Evolutionary conservation across 305 asterid genomes (phyloP), one percentile per base, ranked within the genome.

Genomic region (Nicotiana rustica): DNA sequence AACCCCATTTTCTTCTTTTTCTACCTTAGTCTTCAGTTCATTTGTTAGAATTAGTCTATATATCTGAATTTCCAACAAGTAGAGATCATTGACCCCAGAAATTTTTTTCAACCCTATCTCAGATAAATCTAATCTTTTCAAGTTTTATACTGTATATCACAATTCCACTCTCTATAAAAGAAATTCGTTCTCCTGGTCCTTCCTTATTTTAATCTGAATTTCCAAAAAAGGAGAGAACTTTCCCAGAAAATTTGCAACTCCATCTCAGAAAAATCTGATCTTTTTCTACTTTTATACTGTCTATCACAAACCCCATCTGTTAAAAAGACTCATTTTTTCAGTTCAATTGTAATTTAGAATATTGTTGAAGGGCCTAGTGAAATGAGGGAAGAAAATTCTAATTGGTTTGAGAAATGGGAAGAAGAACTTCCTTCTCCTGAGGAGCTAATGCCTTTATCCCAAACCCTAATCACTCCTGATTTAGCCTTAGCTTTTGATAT

Each of bases 311-410:
- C 49, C 10, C 49, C 52, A 44, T 44, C 12, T 44, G 52, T 44
- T 3, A 44, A 44, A 44, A 2, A 33, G 5, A 44, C 52, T 44
- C 52, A 44, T 8, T 44, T 44, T 44, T 44, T 44, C 52, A 9
- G 52, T 44, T 44, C 52, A 44, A 44, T 44, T 25, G 25, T 25
- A 25, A 25, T 25, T 25, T 25, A 25, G 25, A 25, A 25, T 25
- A 25, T 25, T 25, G 25, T 25, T 25, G 25, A 25, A 25, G 25
- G 25, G 25, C 25, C 25, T 25, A 25, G 12, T 17, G 71, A 62
- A 19, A 93, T 93, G 97, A 93, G 89, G 79, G 97, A 90, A 82
- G 96, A 93, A 3, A 92, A 93, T 73, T 86, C 92, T 21, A 93
- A 83, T 82, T 90, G 97, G 97, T 92, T 91, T 77, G 77, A 87